These are phyloP conservation scores for Cicer yamashitae DNA, from an alignment of 306 rosid species.

Conservation along the genomic window DNA sequence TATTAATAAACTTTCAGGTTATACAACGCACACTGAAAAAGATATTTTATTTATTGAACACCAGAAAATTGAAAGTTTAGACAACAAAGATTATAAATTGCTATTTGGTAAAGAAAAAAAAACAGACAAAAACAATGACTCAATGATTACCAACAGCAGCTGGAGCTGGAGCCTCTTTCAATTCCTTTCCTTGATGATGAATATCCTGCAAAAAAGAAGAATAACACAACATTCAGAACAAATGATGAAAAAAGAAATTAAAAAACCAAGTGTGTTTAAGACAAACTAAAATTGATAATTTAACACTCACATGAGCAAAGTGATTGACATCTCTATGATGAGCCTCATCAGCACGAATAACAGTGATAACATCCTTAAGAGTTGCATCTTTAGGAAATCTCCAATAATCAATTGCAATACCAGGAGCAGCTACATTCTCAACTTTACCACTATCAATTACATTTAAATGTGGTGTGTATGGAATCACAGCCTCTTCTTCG, in stretches of 20 bases:
- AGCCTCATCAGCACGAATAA: constrained; percentile 89
- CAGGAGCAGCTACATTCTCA: constrained; percentile 76
- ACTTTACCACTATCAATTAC: constrained; percentile 67
- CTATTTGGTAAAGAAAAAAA: neutral
- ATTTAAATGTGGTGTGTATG: constrained; percentile 65
- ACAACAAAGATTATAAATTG: neutral
- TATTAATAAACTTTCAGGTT: neutral
- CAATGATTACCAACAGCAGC: constrained; percentile 57
- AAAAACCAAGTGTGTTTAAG: neutral
- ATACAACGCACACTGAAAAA: neutral
- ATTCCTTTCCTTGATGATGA: constrained; percentile 55
- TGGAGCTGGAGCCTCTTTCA: constrained; percentile 60
- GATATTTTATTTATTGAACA: constrained; percentile 12
- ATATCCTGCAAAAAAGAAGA: constrained; percentile 50
- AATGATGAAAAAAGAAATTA: neutral
- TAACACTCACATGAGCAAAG: constrained; percentile 72
- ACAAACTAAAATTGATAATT: neutral
- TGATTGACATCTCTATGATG: constrained; percentile 83
- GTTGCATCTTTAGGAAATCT: constrained; percentile 73
- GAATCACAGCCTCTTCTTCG: constrained; percentile 77
- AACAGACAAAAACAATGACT: constrained; percentile 13
- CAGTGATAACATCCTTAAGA: constrained; percentile 70
- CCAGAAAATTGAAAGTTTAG: neutral
- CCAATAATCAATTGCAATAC: constrained; percentile 86
- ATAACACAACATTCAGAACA: constrained; percentile 1